Evolutionary conservation across 208 protist species (phyloP).

Genomic region (Balamuthia mandrillaris): DNA sequence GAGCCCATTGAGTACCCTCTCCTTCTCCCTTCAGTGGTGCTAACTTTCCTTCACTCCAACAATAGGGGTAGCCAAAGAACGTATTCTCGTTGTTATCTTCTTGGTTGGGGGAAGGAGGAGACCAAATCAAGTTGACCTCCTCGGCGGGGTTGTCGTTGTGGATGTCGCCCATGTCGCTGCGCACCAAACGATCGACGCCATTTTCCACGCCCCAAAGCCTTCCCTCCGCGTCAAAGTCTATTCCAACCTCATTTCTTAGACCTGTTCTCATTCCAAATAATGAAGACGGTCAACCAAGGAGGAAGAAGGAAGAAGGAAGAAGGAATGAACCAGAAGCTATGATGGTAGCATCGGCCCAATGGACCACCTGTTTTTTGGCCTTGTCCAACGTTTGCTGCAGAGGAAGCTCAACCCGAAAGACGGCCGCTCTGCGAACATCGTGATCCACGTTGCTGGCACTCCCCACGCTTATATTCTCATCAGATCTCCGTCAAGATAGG

Average conservation of each 20-base stretch:
- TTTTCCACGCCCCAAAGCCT: conserved; percentile 30
- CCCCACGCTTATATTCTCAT: too few species aligned
- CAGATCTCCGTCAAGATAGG: too few species aligned
- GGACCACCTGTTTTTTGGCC: background rate
- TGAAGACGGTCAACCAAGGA: background rate
- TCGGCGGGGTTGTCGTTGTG: conserved; percentile 33
- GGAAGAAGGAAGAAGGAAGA: background rate
- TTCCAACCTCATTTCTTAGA: conserved; percentile 25
- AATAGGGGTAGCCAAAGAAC: conserved; percentile 37
- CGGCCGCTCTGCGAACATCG: background rate
- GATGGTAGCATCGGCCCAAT: background rate
- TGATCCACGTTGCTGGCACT: conserved; percentile 23
- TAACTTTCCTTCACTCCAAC: conserved; percentile 19
- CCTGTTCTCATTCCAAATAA: background rate
- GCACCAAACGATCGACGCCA: conserved; percentile 23
- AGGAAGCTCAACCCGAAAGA: too few species aligned
- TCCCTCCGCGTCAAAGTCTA: background rate
- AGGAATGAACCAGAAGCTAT: background rate
- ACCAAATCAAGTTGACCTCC: conserved; percentile 31
- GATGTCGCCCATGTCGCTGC: conserved; percentile 13
- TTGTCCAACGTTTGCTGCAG: too few species aligned
- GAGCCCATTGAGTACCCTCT: conserved; percentile 21
- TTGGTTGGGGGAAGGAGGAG: background rate
- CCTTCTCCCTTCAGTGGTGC: background rate
- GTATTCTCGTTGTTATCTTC: too few species aligned